A percentile compares a stretch with the other conserved stretches of the same genome.
Evolutionary conservation across 768 basidiomycete species (phyloP).

Genomic region (Mycena capillaripes): DNA sequence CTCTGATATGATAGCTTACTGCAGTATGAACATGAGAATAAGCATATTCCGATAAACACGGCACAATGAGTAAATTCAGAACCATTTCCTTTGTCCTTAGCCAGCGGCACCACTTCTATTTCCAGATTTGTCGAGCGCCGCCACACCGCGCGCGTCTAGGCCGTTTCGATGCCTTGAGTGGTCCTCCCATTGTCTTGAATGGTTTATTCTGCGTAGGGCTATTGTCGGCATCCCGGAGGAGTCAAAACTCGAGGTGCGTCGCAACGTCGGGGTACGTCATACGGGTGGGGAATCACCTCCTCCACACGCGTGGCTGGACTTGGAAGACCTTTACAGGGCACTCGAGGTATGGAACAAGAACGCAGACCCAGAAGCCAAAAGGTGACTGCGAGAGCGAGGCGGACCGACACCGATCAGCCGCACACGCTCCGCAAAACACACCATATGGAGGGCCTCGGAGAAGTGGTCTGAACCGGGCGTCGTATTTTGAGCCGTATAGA

Average conservation of each 20-base stretch:
- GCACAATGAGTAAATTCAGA: no score
- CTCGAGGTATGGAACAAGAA: neutral
- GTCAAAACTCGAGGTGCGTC: conserved; percentile 16
- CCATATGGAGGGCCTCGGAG: conserved; percentile 8
- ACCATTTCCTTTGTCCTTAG: no score
- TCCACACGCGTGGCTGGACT: conserved; percentile 18
- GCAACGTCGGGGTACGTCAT: conserved; percentile 30
- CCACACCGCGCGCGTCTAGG: no score
- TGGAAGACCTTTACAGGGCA: conserved; percentile 27
- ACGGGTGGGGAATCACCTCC: neutral
- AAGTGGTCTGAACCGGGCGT: conserved; percentile 20
- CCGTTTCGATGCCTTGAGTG: no score
- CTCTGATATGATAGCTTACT: no score
- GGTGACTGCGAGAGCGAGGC: neutral
- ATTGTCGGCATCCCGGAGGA: conserved; percentile 18
- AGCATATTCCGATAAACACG: no score
- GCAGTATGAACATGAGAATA: no score
- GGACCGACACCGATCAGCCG: conserved; percentile 21
- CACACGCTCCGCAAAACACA: conserved; percentile 29
- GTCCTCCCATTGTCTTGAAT: no score
- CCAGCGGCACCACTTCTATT: no score
- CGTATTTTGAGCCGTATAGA: neutral
- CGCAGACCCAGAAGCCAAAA: neutral
- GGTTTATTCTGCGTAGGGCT: no score
- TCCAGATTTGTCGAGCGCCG: no score